Evolutionary conservation across 352 stramenopile species (phyloP), one percentile per base, ranked within the genome.

Genomic region (Blastocystis sp.): DNA sequence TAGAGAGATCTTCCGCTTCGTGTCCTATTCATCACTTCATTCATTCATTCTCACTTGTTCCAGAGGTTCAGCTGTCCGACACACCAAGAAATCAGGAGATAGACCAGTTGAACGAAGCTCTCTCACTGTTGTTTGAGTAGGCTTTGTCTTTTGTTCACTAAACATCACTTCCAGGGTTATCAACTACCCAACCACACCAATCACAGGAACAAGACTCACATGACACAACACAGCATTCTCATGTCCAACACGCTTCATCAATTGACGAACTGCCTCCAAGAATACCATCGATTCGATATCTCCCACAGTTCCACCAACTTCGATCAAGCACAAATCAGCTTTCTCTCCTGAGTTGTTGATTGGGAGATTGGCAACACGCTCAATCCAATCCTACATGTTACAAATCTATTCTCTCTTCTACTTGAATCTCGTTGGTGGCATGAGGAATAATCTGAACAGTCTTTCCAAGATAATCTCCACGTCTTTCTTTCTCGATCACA

Each of bases 281-380:
- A 99, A 99, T 13, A 99, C 95, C 92, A 97, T 98, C 56, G 93
- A 97, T 93, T 99, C 97, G 92, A 99, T 99, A 91, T 99, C 97
- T 53, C 97, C 97, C n/a, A 99, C 97, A 3, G 97, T 99, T 56
- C 97, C 97, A 77, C 97, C 97, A 4, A 99, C 95, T 93, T 99
- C 97, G 87, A 99, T 98, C 44, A 99, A 93, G 91, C 97, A 99
- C 40, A 99, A 93, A 90, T 99, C 97, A 0, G 97, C 93, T 59
- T 89, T 84, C 27, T 92, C 90, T 69, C 94, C 91, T 15, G 89
- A 91, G 27, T 94, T 95, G 69, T 98, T 95, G 9, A 98, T 96
- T 37, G 95, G 93, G 53, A 98, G 93, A 87, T 98, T 93, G 6
- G 97, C 96, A 35, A 99, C 97, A 69, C 94, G 92, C 91, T 99